These are phyloP conservation scores for Tirmania nivea DNA, from an alignment of 495 filamentous ascomycete species.

Conservation along the genomic window DNA sequence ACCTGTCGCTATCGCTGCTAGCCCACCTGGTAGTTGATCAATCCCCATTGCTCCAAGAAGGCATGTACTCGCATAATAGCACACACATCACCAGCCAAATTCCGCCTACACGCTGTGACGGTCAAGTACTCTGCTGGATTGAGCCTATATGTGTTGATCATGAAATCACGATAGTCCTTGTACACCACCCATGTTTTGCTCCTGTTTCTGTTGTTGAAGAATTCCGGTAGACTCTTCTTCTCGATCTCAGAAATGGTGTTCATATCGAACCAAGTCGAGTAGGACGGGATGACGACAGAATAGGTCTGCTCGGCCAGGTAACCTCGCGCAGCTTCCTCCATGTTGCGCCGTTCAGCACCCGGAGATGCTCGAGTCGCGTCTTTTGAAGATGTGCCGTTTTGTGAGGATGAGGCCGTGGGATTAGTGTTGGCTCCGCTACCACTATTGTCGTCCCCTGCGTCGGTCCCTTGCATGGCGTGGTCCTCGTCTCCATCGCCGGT, in stretches of 20 bases:
- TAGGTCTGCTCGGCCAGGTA: conserved; percentile 85
- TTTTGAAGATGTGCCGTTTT: conserved; percentile 4
- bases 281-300: conserved; percentile 84
- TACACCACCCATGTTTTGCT: conserved; percentile 96
- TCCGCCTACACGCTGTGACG: conserved; percentile 88
- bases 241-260: conserved; percentile 70
- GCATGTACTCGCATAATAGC: conserved; percentile 97
- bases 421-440: conserved; percentile 13
- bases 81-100: conserved; percentile 91
- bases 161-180: conserved; percentile 97
- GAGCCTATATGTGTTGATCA: conserved; percentile 95
- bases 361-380: conserved; percentile 10
- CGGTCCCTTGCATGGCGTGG: conserved; percentile 19
- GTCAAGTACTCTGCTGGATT: conserved; percentile 93
- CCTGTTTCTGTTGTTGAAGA: conserved; percentile 92
- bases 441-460: conserved; percentile 22
- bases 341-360: conserved; percentile 38
- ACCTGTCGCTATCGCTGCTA: conserved; percentile 12
- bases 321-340: conserved; percentile 66
- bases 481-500: conserved; percentile 15
- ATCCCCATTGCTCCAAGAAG: conserved; percentile 96
- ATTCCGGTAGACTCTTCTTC: conserved; percentile 79
- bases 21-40: conserved; percentile 90
- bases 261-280: conserved; percentile 98
- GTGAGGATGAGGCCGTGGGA: conserved; percentile 3